These are phyloP conservation scores for Cerrena zonata DNA, from an alignment of 1,284 basidiomycete genomes.

Conservation along the genomic window DNA sequence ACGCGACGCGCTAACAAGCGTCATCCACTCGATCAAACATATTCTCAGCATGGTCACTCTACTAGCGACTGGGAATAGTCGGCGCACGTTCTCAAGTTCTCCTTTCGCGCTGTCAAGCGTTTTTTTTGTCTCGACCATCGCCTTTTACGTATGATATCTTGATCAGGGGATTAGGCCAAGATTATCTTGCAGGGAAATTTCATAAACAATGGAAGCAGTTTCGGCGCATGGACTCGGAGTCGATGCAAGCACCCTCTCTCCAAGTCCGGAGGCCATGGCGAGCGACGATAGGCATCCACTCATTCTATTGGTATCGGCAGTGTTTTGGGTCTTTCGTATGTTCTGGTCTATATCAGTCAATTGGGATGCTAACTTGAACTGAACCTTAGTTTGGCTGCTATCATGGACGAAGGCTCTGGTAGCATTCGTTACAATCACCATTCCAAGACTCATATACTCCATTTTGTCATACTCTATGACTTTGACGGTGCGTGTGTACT, in stretches of 20 bases:
- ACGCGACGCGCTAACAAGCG: neutral
- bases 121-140: neutral
- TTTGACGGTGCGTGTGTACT: slow-evolving; percentile 52
- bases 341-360: neutral
- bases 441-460: slow-evolving; percentile 72
- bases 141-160: neutral
- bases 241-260: neutral
- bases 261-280: slow-evolving; percentile 6
- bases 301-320: slow-evolving; percentile 73
- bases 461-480: slow-evolving; percentile 86
- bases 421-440: slow-evolving; percentile 72
- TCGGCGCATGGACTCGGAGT: neutral
- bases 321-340: slow-evolving; percentile 77
- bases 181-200: neutral
- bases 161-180: neutral
- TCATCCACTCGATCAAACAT: neutral
- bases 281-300: slow-evolving; percentile 48
- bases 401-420: slow-evolving; percentile 69
- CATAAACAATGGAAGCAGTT: neutral
- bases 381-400: slow-evolving; percentile 67
- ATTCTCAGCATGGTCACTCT: neutral
- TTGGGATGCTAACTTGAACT: neutral
- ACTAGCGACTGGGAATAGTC: neutral
- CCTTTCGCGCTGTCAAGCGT: neutral
- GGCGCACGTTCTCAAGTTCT: neutral